Conservation (phyloP, 768 basidiomycete genomes). For the Chalciporus piperatus region DNA sequence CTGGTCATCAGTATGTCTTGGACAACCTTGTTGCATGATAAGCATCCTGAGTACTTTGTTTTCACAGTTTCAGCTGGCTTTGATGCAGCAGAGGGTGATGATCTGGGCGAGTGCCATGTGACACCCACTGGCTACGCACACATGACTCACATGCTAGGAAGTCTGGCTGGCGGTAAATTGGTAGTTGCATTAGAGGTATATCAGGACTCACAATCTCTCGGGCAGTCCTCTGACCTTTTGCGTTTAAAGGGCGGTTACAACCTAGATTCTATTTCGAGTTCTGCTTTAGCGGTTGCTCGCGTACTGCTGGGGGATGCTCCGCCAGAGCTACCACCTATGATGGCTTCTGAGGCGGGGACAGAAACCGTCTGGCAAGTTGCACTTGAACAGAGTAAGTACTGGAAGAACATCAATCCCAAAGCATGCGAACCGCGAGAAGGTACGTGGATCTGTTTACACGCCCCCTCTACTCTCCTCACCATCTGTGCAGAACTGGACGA, state of each 20-base stretch:
- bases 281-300: constrained; percentile 81
- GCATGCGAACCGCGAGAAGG: constrained; percentile 81
- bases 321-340: constrained; percentile 65
- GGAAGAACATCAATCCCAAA: constrained; percentile 84
- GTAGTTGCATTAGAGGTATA: constrained; percentile 91
- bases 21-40: not conserved
- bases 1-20: constrained; percentile 82
- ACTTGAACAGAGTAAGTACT: constrained; percentile 83
- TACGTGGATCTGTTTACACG: constrained; percentile 25
- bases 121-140: constrained; percentile 93
- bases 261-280: constrained; percentile 81
- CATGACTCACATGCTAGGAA: constrained; percentile 96
- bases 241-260: constrained; percentile 87
- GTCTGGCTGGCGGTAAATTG: constrained; percentile 82
- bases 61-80: constrained; percentile 91
- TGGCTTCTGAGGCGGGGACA: constrained; percentile 77
- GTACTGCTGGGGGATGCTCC: constrained; percentile 91
- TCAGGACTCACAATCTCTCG: constrained; percentile 4
- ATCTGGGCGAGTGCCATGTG: constrained; percentile 87
- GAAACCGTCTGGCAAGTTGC: constrained; percentile 91
- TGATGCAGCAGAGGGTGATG: constrained; percentile 92
- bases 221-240: constrained; percentile 1
- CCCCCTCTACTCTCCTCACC: not conserved
- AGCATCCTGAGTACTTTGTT: not conserved
- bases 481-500: constrained; percentile 52